Evolutionary conservation across 352 stramenopile species (phyloP), one percentile per base, ranked within the genome.

Genomic region (Phytophthora foliorum): DNA sequence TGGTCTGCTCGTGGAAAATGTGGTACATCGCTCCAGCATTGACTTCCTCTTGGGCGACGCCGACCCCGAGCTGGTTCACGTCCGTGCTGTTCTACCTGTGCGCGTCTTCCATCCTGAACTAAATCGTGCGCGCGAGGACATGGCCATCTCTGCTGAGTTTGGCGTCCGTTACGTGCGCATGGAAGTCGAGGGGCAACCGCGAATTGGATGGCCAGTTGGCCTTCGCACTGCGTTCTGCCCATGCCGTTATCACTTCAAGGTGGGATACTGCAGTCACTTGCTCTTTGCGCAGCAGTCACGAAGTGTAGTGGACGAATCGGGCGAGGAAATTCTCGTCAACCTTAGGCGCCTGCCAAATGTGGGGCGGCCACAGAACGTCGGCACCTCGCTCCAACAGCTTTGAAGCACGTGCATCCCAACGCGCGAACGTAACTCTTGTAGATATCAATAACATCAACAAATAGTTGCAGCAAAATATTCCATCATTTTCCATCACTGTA

Each of bases 181-280:
- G 55, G 55, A 63, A 44, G 22, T 63, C n/a, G 42, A 63, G 17
- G 44, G 42, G 9, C 42, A 63, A 6, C 44, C 41, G 2, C 10
- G 4, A 8, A 36, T 6, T 25, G 46, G 46, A 3, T 22, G 46
- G 25, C 46, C 25, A 7, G 44, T 55, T 8, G 7, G 55, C 21
- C 19, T 55, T 11, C 41, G 1, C 2, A 10, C 29, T 39, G 44
- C 19, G n/a, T 48, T 27, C 21, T 48, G 55, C 9, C 55, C 42
- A 0, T 55, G 55, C 21, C 13, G 17, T 1, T 63, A 54, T 29
- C 14, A 48, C 13, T 22, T 55, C 19, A 63, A 54, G 19, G 55
- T 63, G 24, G 29, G 42, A 0, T 63, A 48, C 42, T 61, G 55
- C n/a, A 36, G 25, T 11, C 50, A 46, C 19, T 34, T 57, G 4